Evolutionary conservation across 352 stramenopile species (phyloP), one percentile per base, ranked within the genome.

Genomic region (Chrysophaeum taylorii): DNA sequence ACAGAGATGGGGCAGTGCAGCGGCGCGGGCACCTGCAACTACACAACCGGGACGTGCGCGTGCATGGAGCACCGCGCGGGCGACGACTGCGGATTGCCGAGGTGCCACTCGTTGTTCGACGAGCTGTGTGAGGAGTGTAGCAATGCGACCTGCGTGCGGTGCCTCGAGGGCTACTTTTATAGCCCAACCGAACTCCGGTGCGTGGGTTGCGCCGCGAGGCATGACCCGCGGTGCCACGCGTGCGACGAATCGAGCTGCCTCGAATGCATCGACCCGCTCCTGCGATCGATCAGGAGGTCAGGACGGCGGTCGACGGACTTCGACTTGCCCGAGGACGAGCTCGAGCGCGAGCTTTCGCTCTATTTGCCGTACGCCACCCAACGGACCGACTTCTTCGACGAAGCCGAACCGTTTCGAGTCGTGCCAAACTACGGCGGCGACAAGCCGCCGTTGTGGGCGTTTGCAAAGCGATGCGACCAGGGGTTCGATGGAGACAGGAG

Each of bases 241-340:
- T 97, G 92, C 74, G 82, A 89, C 70, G 73, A 79, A 0, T 72
- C 71, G 12, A 33, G 68, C 0, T 97, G 92, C 68, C 81, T 93
- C 18, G 72, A 81, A n/a, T 97, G 92, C 72, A 82, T 85, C 0
- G 92, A 97, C 73, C 82, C 85, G 38, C 68, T 94, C 0, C 78
- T 97, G 33, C 89, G 93, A 41, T 96, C 90, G 0, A 84, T 96
- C 23, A 84, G 87, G 31, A 86, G 91, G 21, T 96, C 88, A 53
- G 92, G 91, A 0, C 79, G 82, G 36, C 85, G 91, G 2, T 85
- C 21, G 75, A 90, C 68, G 68, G 84, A 88, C 68, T 77, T 78
- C 15, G 72, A 78, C 9, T 70, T 97, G 37, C 92, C 92, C 0
- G 76, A 82, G 18, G 92, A 97, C 72, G 92, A 97, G 68, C 61